phyloP scores from a whole-genome alignment of 768 basidiomycete species.

The Mycena albidolilacea region DNA sequence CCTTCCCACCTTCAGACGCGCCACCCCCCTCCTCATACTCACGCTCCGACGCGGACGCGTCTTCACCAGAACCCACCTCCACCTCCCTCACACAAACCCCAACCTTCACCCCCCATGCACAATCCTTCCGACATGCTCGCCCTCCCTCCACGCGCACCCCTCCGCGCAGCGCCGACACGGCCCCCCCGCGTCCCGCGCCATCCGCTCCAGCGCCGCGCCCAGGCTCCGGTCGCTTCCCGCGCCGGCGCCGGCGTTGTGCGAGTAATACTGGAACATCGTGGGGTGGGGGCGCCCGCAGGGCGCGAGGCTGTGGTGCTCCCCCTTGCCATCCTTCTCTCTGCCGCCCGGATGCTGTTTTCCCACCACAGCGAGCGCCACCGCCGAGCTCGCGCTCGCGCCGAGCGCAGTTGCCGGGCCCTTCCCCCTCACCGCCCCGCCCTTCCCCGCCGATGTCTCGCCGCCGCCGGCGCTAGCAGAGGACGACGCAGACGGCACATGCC shows the following conservation, averaged over 20 bases:
- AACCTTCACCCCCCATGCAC: constrained; percentile 53
- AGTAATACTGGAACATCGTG: constrained; percentile 67
- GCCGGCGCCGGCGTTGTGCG: constrained; percentile 42
- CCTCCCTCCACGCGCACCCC: constrained; percentile 42
- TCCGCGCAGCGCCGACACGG: constrained; percentile 4
- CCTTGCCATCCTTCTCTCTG: too few relatives aligned
- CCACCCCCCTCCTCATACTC: too few relatives aligned
- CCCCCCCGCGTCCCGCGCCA: constrained; percentile 39
- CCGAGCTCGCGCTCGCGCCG: too few relatives aligned
- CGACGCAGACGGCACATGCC: constrained; percentile 57
- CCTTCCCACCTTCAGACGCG: constrained; percentile 35
- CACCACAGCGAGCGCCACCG: too few relatives aligned
- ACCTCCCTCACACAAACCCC: constrained; percentile 38
- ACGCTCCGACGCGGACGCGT: too few relatives aligned
- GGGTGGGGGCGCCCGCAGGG: constrained; percentile 65
- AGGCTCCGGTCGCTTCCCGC: constrained; percentile 53
- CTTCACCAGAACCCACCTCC: neutral
- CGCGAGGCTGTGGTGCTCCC: constrained; percentile 34
- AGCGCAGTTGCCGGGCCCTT: too few relatives aligned
- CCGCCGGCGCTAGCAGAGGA: too few relatives aligned
- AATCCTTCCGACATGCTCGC: constrained; percentile 54
- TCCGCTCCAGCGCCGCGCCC: constrained; percentile 58
- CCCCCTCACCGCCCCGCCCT: constrained; percentile 13
- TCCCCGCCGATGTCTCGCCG: too few relatives aligned
- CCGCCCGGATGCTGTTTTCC: too few relatives aligned